A percentile compares a stretch with the other conserved stretches of the same genome.
Conservation (phyloP, 345 rosid genomes). For the Isatis tinctoria region DNA sequence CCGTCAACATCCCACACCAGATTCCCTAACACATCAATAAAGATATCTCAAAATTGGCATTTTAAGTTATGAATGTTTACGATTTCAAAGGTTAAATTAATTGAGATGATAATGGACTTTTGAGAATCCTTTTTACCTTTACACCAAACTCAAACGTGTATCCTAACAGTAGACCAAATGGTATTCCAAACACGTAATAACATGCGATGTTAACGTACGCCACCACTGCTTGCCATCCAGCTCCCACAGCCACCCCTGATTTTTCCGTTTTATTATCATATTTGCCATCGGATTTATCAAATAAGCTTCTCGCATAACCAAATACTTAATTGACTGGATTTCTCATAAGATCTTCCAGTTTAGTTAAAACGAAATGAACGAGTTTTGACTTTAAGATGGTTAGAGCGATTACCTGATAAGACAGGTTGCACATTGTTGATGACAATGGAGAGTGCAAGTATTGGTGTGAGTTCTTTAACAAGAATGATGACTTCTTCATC, state of each 20-base stretch:
- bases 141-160: constrained; percentile 47
- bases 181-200: constrained; percentile 70
- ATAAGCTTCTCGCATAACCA: neutral
- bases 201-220: constrained; percentile 78
- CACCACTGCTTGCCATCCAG: constrained; percentile 73
- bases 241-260: constrained; percentile 68
- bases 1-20: constrained; percentile 71
- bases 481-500: constrained; percentile 46
- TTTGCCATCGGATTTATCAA: neutral
- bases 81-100: neutral
- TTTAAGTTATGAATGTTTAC: neutral
- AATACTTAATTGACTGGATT: neutral
- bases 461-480: constrained; percentile 64
- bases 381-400: neutral
- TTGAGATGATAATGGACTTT: neutral
- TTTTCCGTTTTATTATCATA: neutral
- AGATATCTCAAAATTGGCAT: neutral
- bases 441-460: constrained; percentile 61
- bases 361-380: neutral
- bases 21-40: constrained; percentile 48
- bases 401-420: constrained; percentile 63
- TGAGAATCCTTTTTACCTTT: neutral
- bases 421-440: constrained; percentile 80
- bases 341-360: neutral
- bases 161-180: constrained; percentile 65